Conservation (phyloP, 139 green algal species). For the Microglena sp. region DNA sequence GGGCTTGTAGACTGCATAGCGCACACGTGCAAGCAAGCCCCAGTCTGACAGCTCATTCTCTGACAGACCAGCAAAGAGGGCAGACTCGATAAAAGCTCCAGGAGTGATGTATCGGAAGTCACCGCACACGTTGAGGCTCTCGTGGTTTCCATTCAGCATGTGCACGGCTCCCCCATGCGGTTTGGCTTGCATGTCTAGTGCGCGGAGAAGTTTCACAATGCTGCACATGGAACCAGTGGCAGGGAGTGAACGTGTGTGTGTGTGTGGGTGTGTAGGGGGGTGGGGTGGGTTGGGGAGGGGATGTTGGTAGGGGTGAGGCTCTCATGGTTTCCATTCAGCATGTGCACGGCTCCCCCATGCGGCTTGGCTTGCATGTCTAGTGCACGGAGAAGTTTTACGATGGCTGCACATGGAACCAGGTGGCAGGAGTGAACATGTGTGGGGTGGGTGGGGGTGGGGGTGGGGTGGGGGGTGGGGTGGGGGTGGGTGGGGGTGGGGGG, state of each 20-base stretch:
- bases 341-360: conserved; percentile 74
- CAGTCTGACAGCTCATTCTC: conserved; percentile 43
- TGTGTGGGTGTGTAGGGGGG: too few species aligned
- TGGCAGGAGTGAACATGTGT: too few species aligned
- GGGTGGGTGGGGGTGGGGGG: too few species aligned
- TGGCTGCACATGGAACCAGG: too few species aligned
- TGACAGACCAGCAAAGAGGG: conserved; percentile 56
- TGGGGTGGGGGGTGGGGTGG: too few species aligned
- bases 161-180: conserved; percentile 71
- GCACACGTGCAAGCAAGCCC: conserved; percentile 30
- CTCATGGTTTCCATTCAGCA: conserved; percentile 93
- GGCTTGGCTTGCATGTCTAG: conserved; percentile 65
- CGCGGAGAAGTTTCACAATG: conserved; percentile 69
- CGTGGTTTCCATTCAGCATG: conserved; percentile 91
- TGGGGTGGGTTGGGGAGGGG: too few species aligned
- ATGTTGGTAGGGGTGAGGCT: too few species aligned
- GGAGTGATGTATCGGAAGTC: conserved; percentile 72
- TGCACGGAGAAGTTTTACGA: conserved; percentile 68
- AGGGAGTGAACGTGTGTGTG: too few species aligned
- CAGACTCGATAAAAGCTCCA: conserved; percentile 73
- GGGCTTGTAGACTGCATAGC: conserved; percentile 65
- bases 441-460: too few species aligned
- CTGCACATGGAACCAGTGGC: conserved; percentile 35
- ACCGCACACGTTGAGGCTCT: conserved; percentile 64
- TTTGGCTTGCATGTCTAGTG: conserved; percentile 68